Conservation (phyloP, 2,329 filamentous ascomycete genomes). For the Paecilomyces dactylethromorphus region DNA sequence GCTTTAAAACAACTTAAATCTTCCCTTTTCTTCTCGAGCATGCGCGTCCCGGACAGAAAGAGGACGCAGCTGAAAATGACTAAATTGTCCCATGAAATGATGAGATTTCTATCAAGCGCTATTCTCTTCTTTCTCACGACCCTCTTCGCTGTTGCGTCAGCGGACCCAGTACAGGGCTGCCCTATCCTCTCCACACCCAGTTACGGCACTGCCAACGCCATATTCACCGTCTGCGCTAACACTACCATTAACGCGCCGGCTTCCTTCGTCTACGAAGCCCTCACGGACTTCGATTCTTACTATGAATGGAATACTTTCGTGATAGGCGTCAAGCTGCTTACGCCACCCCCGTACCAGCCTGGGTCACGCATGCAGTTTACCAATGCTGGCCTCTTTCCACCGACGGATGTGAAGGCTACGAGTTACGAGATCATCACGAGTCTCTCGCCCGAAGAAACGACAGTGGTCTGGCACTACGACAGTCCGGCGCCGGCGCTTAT, state of each 20-base stretch:
- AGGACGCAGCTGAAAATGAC: not conserved
- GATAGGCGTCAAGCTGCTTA: not conserved
- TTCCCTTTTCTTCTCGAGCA: not conserved
- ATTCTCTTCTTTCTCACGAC: not conserved
- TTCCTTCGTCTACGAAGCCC: not conserved
- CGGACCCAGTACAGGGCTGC: not conserved
- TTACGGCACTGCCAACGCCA: constrained; percentile 1
- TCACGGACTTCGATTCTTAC: constrained; percentile 1
- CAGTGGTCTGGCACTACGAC: constrained; percentile 1
- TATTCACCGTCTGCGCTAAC: constrained; percentile 2
- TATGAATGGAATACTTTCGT: constrained; percentile 3
- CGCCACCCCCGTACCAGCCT: not conserved
- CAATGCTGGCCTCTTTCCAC: not conserved
- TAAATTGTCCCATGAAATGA: not conserved
- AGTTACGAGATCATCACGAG: constrained; percentile 1
- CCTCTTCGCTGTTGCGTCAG: not conserved
- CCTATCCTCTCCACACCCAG: constrained; percentile 2
- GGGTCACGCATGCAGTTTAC: constrained; percentile 2
- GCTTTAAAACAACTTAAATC: too few relatives aligned
- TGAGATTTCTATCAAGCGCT: not conserved
- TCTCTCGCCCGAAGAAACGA: not conserved
- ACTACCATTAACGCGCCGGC: constrained; percentile 1
- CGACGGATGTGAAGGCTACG: not conserved
- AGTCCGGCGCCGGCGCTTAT: not conserved
- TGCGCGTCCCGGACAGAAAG: not conserved